Evolutionary conservation across 192 early-diverging fungal species (phyloP).

Genomic region (Mortierella antarctica): DNA sequence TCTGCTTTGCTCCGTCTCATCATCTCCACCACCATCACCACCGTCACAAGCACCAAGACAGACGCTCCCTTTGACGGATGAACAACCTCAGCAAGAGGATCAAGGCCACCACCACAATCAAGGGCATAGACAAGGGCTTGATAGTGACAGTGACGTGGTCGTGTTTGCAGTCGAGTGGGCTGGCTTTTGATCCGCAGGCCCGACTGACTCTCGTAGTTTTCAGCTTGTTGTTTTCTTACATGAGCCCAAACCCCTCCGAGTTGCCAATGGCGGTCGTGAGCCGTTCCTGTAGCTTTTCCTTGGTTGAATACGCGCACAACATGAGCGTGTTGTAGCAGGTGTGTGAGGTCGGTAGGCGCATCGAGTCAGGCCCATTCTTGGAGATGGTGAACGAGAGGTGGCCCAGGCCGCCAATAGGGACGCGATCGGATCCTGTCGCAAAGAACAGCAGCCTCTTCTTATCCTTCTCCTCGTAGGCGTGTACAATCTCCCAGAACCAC

Average conservation of each 20-base stretch:
- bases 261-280: slow-evolving; percentile 85
- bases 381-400: slow-evolving; percentile 89
- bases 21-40: background rate
- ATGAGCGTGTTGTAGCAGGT: slow-evolving; percentile 94
- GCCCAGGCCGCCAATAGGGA: slow-evolving; percentile 87
- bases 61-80: background rate
- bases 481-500: slow-evolving; percentile 90
- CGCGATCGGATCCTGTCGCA: slow-evolving; percentile 91
- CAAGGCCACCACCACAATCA: no score
- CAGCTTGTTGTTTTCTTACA: slow-evolving; percentile 48
- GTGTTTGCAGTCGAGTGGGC: slow-evolving; percentile 63
- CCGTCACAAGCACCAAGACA: background rate
- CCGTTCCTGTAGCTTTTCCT: slow-evolving; percentile 82
- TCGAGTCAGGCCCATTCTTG: slow-evolving; percentile 86
- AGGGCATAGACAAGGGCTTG: background rate
- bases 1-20: slow-evolving; percentile 58
- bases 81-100: slow-evolving; percentile 6
- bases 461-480: slow-evolving; percentile 82
- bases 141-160: slow-evolving; percentile 18
- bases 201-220: background rate
- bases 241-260: slow-evolving; percentile 84
- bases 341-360: slow-evolving; percentile 90
- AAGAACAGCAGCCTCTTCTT: slow-evolving; percentile 91
- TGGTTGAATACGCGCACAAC: slow-evolving; percentile 82
- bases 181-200: slow-evolving; percentile 44